Evolutionary conservation across 768 basidiomycete species (phyloP).

Genomic region (Gloeopeniophorella convolvens): DNA sequence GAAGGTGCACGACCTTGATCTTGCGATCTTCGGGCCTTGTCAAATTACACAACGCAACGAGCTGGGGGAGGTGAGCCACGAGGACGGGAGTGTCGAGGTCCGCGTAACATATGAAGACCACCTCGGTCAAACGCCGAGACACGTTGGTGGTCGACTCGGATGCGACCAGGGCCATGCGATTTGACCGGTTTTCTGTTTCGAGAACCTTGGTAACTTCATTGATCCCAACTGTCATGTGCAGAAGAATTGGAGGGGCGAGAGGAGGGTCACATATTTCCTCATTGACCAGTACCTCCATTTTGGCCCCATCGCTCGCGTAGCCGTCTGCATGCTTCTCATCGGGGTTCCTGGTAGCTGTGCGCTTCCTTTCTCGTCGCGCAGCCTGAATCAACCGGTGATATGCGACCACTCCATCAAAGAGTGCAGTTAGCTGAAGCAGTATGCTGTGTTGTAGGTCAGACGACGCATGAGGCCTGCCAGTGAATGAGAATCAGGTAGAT

Average conservation of each 20-base stretch:
- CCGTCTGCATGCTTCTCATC: background rate
- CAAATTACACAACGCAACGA: slow-evolving; percentile 74
- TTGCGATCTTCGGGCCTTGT: background rate
- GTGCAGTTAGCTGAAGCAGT: slow-evolving; percentile 43
- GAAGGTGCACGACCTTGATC: slow-evolving; percentile 58
- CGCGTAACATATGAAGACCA: slow-evolving; percentile 64
- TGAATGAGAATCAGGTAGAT: slow-evolving; percentile 11
- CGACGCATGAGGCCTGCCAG: slow-evolving; percentile 55
- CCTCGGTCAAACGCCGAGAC: slow-evolving; percentile 11
- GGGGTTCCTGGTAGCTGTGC: background rate
- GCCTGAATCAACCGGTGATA: slow-evolving; percentile 30
- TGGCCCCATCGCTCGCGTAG: background rate
- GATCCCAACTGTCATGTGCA: slow-evolving; percentile 59
- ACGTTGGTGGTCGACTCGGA: background rate
- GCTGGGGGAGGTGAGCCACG: slow-evolving; percentile 67
- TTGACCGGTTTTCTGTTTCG: slow-evolving; percentile 45
- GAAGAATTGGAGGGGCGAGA: slow-evolving; percentile 35
- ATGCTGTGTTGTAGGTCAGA: slow-evolving; percentile 55
- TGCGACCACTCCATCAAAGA: slow-evolving; percentile 44
- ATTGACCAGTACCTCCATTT: too few species aligned
- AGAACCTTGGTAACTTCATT: slow-evolving; percentile 73
- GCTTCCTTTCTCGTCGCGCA: slow-evolving; percentile 10
- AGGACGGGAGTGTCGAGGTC: slow-evolving; percentile 71
- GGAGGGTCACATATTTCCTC: background rate
- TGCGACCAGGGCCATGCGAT: background rate